Evolutionary conservation across 345 rosid species (phyloP).

Genomic region (Arabis alpina): DNA sequence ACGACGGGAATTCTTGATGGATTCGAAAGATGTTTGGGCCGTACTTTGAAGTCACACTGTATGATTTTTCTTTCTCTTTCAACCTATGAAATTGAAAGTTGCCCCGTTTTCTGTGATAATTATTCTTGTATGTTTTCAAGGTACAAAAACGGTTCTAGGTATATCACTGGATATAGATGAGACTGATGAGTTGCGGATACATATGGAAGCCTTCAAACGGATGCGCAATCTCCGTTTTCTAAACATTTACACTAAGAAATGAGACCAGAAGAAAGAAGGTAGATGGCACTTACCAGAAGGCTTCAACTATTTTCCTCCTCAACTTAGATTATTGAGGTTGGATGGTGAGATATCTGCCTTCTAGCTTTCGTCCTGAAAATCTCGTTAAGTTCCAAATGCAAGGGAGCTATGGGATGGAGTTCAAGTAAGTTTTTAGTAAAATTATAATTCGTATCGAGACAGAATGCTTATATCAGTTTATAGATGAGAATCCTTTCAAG

Average conservation of each 20-base stretch:
- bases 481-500: no score
- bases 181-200: background rate
- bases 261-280: background rate
- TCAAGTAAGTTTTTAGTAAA: background rate
- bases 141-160: conserved; percentile 28
- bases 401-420: background rate
- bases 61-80: background rate
- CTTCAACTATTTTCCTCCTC: background rate
- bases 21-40: conserved; percentile 23
- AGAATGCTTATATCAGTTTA: no score
- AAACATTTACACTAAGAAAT: background rate
- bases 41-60: conserved; percentile 28
- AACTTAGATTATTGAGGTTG: background rate
- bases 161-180: conserved; percentile 13
- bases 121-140: conserved; percentile 12
- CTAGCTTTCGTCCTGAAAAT: background rate
- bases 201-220: background rate
- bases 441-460: background rate
- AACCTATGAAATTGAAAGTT: background rate
- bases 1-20: conserved; percentile 30
- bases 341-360: background rate
- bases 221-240: conserved; percentile 34
- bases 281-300: background rate
- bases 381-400: background rate
- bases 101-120: no score